phyloP scores from a whole-genome alignment of 768 basidiomycete species.

The Daedaleopsis sinensis region DNA sequence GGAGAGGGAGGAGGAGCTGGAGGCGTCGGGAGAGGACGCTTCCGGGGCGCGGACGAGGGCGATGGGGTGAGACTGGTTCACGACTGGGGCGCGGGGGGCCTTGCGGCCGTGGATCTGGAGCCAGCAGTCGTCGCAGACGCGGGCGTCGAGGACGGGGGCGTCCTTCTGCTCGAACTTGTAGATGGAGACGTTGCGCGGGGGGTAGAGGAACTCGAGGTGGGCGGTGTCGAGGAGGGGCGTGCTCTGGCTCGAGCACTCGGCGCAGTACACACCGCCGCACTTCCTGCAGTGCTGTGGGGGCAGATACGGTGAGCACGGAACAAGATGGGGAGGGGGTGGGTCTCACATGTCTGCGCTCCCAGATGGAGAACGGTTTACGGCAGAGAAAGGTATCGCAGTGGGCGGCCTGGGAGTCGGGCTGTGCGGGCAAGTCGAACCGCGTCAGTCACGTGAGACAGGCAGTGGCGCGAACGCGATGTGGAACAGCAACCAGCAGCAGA shows the following conservation, averaged over 20 bases:
- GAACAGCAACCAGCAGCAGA: constrained; percentile 6
- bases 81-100: constrained; percentile 45
- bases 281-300: constrained; percentile 74
- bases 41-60: constrained; percentile 17
- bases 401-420: constrained; percentile 65
- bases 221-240: constrained; percentile 77
- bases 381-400: constrained; percentile 79
- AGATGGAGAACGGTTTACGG: constrained; percentile 61
- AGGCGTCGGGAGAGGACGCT: background rate
- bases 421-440: constrained; percentile 22
- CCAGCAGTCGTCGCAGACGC: constrained; percentile 80
- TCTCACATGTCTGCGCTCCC: constrained; percentile 77
- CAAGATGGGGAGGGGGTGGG: background rate
- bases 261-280: constrained; percentile 80
- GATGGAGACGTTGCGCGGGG: constrained; percentile 70
- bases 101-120: constrained; percentile 69
- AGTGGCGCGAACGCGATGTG: constrained; percentile 8
- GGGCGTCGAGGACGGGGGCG: constrained; percentile 57
- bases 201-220: constrained; percentile 67
- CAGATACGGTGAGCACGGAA: constrained; percentile 29
- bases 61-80: constrained; percentile 24
- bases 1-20: constrained; percentile 35
- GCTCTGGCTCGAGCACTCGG: constrained; percentile 56
- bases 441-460: constrained; percentile 16
- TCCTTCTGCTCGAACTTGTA: constrained; percentile 56